Evolutionary conservation across 768 basidiomycete species (phyloP), one percentile per base, ranked within the genome.

Genomic region (Termitomyces sp.): DNA sequence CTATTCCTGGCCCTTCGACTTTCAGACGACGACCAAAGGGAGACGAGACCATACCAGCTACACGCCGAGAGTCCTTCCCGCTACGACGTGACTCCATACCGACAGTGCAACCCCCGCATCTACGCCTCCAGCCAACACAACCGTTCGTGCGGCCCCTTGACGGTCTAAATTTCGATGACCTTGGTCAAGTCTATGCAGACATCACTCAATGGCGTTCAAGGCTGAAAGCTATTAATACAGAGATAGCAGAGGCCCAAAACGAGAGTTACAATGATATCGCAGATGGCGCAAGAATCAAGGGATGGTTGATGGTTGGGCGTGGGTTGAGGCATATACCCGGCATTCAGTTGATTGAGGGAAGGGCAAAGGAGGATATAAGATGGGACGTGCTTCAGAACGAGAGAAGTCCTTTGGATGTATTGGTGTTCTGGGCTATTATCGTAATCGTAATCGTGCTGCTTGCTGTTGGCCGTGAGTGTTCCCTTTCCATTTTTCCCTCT

Each of bases 331-430:
- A 76, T 60, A 66, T 92, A 26, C 82, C 82, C 30, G 82, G 83
- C 2, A 68, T 87, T 5, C 72, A 87, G 64, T 70, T 87, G 35
- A 90, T 93, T 22, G 85, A 89, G 64, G 90, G 90, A 2, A 72
- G 87, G 56, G 85, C 88, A 14, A 90, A 88, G 67, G 89, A 92
- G 63, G 90, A 92, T 66, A 82, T 93, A 35, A 71, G 86, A 52
- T 93, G 90, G 89, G 82, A 85, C 55, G 82, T 88, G 24, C 70
- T 92, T 47, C 87, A 88, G 67, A 75, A 79, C 57, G 78, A 82
- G 65, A 71, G 79, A 38, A 77, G 71, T 35, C 52, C 65, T 47
- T 57, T 79, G 56, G 79, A 82, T 59, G 65, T 66, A 21, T 55
- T 75, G 30, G 75, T 77, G 2, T 79, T 87, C 59, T 89, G 88